Evolutionary conservation across 2,329 filamentous ascomycete species (phyloP), one percentile per base, ranked within the genome.

Genomic region (Juglanconis sp.): DNA sequence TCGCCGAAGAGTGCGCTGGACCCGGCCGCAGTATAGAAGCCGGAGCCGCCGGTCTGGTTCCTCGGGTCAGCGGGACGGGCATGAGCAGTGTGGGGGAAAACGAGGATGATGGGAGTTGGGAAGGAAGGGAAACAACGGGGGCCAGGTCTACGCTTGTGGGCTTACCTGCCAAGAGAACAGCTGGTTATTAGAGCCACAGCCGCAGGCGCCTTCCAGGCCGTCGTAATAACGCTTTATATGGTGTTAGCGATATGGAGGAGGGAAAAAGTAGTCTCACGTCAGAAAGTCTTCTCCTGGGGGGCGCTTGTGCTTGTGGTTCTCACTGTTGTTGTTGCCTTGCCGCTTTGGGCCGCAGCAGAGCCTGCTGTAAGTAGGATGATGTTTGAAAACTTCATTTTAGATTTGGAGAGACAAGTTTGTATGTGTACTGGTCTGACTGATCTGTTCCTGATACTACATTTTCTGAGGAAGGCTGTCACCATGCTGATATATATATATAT

Each of bases 11-110:
- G 54, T 4, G 68, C 65, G 52, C 66, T 64, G 30, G 65, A 68
- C 13, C 49, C 68, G 8, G 69, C 68, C 0, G 69, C 70, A 3
- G 69, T 70, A 60, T 69, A 70, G 34, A 62, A 10, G 48, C 57
- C 56, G 13, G 31, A 35, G 5, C 47, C 47, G 35, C 57, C 53
- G 17, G 52, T 46, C 57, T 60, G 3, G 10, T 3, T 7, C 5
- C 9, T 30, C n/a, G 9, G 10, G 17, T n/a, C 5, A 32, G 46
- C 30, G 47, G n/a, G 31, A 3, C 4, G 35, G 10, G 13, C 8
- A 36, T 36, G 1, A 42, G n/a, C 5, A 9, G 15, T 24, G 5
- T 47, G 44, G 42, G 44, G 17, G 44, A 47, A 9, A 47, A 17
- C n/a, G n/a, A 13, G n/a, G 42, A 10, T 2, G 11, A 38, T 10